Conservation (phyloP, 208 protist species). For the Zelonia costaricensis region DNA sequence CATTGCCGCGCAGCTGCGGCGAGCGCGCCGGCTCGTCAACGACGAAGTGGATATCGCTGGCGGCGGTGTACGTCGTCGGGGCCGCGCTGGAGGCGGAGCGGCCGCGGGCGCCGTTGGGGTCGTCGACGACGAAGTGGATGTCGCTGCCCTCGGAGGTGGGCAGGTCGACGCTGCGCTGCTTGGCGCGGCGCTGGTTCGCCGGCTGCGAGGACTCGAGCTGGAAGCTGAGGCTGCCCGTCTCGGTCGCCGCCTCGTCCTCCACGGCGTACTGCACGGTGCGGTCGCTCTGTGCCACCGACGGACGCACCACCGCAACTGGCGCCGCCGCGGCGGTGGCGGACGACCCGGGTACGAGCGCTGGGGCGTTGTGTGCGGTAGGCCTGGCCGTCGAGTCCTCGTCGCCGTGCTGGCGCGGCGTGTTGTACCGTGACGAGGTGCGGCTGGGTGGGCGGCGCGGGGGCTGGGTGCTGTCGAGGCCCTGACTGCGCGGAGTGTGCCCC, state of each 20-base stretch:
- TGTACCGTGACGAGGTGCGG: conserved; percentile 24
- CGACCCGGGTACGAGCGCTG: background rate
- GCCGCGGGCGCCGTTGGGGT: conserved; percentile 4
- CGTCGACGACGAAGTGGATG: conserved; percentile 18
- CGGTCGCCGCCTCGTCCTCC: conserved; percentile 11
- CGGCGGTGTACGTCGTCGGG: background rate
- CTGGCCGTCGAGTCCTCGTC: background rate
- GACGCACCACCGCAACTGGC: background rate
- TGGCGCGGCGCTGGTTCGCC: background rate
- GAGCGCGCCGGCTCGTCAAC: background rate
- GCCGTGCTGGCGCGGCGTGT: conserved; percentile 10
- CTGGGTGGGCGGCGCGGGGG: conserved; percentile 28
- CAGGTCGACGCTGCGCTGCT: background rate
- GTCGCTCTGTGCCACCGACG: conserved; percentile 21
- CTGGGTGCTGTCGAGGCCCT: conserved; percentile 15
- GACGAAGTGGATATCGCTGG: conserved; percentile 16
- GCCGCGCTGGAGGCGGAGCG: background rate
- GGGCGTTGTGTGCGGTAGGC: background rate
- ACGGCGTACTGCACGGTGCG: conserved; percentile 5
- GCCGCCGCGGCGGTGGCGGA: too few relatives aligned
- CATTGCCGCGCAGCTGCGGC: too few relatives aligned
- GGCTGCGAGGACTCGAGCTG: conserved; percentile 23
- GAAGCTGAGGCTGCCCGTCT: conserved; percentile 18
- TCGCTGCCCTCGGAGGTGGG: conserved; percentile 15
- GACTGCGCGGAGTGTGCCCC: conserved; percentile 27